Conservation (phyloP, 805 yeast genomes). For the Komagataella mondaviorum region DNA sequence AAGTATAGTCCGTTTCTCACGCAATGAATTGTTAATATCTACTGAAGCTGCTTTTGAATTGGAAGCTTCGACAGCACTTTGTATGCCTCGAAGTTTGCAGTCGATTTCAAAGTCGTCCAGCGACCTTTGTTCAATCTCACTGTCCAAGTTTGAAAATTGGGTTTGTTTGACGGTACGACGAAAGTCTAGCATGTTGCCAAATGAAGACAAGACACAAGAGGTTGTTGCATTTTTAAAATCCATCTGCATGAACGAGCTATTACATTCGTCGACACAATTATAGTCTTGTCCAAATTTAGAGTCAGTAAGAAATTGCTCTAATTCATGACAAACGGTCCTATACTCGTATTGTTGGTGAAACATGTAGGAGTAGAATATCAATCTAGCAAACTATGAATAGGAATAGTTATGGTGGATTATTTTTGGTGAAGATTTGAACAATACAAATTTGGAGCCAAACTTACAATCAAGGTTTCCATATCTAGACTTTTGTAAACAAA, state of each 20-base stretch:
- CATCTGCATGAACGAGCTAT: background rate
- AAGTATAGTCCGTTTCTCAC: background rate
- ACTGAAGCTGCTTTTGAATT: background rate
- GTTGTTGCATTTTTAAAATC: background rate
- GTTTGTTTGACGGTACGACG: background rate
- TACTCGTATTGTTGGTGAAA: background rate
- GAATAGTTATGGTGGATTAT: background rate
- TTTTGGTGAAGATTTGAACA: background rate
- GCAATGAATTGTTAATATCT: background rate
- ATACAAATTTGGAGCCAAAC: background rate
- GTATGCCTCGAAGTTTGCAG: background rate
- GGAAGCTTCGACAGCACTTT: background rate
- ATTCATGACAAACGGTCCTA: background rate
- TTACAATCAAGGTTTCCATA: background rate
- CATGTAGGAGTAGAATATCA: background rate
- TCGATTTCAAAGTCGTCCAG: slow-evolving; percentile 19
- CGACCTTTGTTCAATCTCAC: slow-evolving; percentile 17
- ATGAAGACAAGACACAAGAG: background rate
- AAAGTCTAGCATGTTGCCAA: background rate
- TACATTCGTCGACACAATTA: background rate
- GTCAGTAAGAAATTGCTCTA: background rate
- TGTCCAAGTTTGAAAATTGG: slow-evolving; percentile 3
- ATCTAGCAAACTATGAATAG: background rate
- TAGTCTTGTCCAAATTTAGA: background rate
- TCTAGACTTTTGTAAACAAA: background rate